Evolutionary conservation across 495 filamentous ascomycete species (phyloP), one percentile per base, ranked within the genome.

Genomic region (Penicillium nucicola): DNA sequence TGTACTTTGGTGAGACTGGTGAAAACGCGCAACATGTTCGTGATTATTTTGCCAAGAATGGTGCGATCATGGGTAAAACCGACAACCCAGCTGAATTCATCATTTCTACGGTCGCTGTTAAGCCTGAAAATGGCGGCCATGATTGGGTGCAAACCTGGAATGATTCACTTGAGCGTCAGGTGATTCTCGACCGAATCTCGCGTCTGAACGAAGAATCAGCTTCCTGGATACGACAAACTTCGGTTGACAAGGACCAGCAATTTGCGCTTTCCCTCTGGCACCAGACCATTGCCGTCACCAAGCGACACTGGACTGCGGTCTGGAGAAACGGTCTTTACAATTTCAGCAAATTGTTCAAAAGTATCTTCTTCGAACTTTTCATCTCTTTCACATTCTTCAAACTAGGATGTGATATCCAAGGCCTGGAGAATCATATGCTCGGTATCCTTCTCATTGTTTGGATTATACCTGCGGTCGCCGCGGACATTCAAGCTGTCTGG

Each of bases 1-100:
- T 92, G 30, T 91, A 92, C 70, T 92, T 88, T 65, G 88, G 88
- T n/a, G 33, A 35, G 33, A 35, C 33, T 8, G 33, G 33, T 5
- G 5, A 4, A n/a, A 10, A 7, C 11, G 4, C 13, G 33, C 12
- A 35, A 8, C n/a, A n/a, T n/a, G n/a, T n/a, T n/a, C n/a, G n/a
- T n/a, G 33, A n/a, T 35, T 35, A 35, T 13, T 35, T 35, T 13
- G 33, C 33, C 4, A 10, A 14, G 15, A 35, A 35, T 14, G 13
- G 13, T 5, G 33, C 33, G 11, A n/a, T 35, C 11, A 35, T 35
- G 33, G 13, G 33, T 4, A 4, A 10, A 4, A 13, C 33, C 4
- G 33, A 7, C 4, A 35, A 35, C 13, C 33, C 33, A 4, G 33
- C 33, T 5, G 33, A 35, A 14, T 35, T 38, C 14, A 18, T 38